Evolutionary conservation across 1,284 basidiomycete genomes (phyloP), one percentile per base, ranked within the genome.

Genomic region (Cronartium quercuum): DNA sequence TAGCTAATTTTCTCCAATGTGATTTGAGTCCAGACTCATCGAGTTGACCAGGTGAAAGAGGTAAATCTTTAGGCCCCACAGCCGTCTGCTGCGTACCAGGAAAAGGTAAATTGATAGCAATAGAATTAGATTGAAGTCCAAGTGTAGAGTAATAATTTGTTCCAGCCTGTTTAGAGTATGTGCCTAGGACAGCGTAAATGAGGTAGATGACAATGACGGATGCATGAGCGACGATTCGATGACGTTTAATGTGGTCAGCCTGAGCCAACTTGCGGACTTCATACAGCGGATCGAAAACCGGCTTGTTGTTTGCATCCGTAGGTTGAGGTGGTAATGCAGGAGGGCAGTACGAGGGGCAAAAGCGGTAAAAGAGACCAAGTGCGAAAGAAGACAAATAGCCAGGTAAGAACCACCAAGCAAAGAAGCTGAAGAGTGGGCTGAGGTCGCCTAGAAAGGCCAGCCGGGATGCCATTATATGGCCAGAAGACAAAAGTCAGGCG

Each of bases 331-430:
- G 41, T 47, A 60, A 60, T 35, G n/a, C 9, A 12, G 15, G n/a
- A n/a, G 68, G 68, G 10, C 68, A 57, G 6, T 60, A 40, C 35
- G 61, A 37, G 15, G 68, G 68, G 41, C 60, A 40, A 35, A 71
- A 15, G 7, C 61, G 60, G 57, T 63, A 64, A 38, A 71, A 63
- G 29, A 64, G 24, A 15, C 21, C 9, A 12, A 71, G 42, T 29
- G 62, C 40, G 34, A 62, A n/a, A 7, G 40, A 35, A 34, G 68
- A 63, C 29, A 62, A 38, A 55, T 64, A 71, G 37, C 61, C 60
- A 18, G 68, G 68, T 13, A 71, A 29, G 44, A 71, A 71, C 61
- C 60, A 71, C 68, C 68, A 71, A 9, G 58, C 68, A 37, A 71
- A 44, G n/a, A 71, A 55, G 40, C 42, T 71, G 10, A 64, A 55